Evolutionary conservation across 129 eudicot species (phyloP), one percentile per base, ranked within the genome.

Genomic region (sunflower (Helianthus annuus)): DNA sequence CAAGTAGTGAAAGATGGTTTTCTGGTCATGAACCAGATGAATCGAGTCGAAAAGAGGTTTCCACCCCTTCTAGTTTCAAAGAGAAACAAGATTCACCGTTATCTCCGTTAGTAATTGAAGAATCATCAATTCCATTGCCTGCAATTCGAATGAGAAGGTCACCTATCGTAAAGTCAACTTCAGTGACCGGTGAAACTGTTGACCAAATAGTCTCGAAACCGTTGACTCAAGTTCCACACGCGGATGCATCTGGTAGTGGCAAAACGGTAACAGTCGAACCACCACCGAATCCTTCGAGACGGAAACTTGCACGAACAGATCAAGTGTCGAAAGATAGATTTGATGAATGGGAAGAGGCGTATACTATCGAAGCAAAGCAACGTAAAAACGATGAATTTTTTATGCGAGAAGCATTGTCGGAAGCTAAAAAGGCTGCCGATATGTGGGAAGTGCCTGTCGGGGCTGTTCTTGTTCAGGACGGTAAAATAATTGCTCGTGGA

Each of bases 381-480:
- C 76, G 91, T 7, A 81, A 86, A 81, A 78, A 51, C 13, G 98
- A 94, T 72, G 96, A 94, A 70, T 73, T 70, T 66, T 94, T 94
- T 78, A 94, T 94, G 97, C 84, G 81, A 86, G 98, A 90, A 81
- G 98, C 98, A 36, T 46, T 94, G 17, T 63, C 81, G 80, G 98
- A 94, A 80, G 98, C 98, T 39, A 81, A 77, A 70, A 94, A 88
- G 77, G 98, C 96, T 85, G 98, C 93, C 78, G 97, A 88, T 70
- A 57, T 83, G 29, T 94, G 98, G 98, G 98, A 94, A 81, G 98
- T 94, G 34, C 98, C 98, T 49, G 96, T 94, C 76, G 98, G 98
- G 68, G 97, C 98, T 74, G 91, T 94, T 36, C 86, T 94, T 70
- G 98, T 90, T 66, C 96, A 86, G 48, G 80, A 86, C 72, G 98